phyloP scores from a whole-genome alignment of 2,329 filamentous ascomycete genomes.

The Exophiala mesophila region DNA sequence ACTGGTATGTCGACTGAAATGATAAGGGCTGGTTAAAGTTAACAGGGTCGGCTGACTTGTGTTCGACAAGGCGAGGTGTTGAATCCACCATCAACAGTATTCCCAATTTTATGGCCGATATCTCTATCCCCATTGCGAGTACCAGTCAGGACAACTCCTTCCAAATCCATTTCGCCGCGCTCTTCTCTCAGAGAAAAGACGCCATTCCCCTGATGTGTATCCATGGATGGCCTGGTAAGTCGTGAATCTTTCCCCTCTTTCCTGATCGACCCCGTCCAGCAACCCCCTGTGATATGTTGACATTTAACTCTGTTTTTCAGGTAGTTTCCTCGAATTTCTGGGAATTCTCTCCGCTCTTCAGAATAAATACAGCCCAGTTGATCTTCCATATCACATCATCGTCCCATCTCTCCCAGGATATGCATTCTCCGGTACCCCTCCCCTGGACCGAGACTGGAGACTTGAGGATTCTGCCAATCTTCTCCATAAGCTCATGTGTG shows the following conservation, averaged over 20 bases:
- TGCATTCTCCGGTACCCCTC: conserved; percentile 45
- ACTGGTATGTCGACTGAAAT: no score
- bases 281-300: no score
- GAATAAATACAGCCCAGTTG: conserved; percentile 44
- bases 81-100: no score
- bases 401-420: conserved; percentile 54
- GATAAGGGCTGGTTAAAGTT: no score
- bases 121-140: no score
- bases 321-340: conserved; percentile 53
- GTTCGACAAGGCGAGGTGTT: no score
- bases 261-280: no score
- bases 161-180: conserved; percentile 49
- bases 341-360: conserved; percentile 45
- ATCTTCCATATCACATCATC: conserved; percentile 54
- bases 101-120: no score
- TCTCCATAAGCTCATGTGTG: conserved; percentile 49
- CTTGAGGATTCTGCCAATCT: conserved; percentile 38
- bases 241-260: no score
- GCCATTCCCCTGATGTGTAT: conserved; percentile 49
- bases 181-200: conserved; percentile 49
- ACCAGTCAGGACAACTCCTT: no score
- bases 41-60: no score
- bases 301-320: no score
- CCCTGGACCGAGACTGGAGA: conserved; percentile 42
- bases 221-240: conserved; percentile 37